Conservation (phyloP, 257 asterid species). For the Cynanchum wilfordii region DNA sequence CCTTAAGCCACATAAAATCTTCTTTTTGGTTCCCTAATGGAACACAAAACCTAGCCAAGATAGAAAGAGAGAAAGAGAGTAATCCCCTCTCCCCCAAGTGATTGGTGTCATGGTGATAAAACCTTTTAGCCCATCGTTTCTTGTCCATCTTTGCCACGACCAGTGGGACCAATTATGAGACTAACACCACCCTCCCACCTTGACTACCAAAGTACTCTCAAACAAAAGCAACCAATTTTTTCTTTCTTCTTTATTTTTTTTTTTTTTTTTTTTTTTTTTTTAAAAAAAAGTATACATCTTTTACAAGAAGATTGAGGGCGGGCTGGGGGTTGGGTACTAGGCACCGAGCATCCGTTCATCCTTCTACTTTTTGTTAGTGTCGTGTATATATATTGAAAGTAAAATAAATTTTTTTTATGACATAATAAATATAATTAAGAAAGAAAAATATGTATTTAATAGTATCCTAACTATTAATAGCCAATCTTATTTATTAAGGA, state of each 20-base stretch:
- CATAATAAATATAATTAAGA: too few species aligned
- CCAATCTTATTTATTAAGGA: too few species aligned
- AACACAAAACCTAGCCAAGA: constrained; percentile 23
- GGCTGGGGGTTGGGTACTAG: not conserved
- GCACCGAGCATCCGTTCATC: not conserved
- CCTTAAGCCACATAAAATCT: constrained; percentile 16
- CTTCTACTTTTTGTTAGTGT: not conserved
- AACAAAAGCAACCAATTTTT: too few species aligned
- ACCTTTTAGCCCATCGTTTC: constrained; percentile 69
- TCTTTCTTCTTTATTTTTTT: too few species aligned
- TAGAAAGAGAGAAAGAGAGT: constrained; percentile 23
- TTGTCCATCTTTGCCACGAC: constrained; percentile 41
- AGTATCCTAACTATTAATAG: too few species aligned
- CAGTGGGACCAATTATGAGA: constrained; percentile 35
- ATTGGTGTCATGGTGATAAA: constrained; percentile 43
- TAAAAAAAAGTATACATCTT: constrained; percentile 27
- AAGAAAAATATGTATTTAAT: too few species aligned
- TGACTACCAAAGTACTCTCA: constrained; percentile 35
- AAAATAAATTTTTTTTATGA: too few species aligned
- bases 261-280: too few species aligned
- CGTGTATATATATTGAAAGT: not conserved
- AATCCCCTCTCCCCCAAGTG: constrained; percentile 28
- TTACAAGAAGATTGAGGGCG: constrained; percentile 36
- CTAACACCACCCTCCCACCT: constrained; percentile 14
- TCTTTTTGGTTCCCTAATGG: constrained; percentile 37